Evolutionary conservation across 768 basidiomycete genomes (phyloP).

Genomic region (Russula virescens): DNA sequence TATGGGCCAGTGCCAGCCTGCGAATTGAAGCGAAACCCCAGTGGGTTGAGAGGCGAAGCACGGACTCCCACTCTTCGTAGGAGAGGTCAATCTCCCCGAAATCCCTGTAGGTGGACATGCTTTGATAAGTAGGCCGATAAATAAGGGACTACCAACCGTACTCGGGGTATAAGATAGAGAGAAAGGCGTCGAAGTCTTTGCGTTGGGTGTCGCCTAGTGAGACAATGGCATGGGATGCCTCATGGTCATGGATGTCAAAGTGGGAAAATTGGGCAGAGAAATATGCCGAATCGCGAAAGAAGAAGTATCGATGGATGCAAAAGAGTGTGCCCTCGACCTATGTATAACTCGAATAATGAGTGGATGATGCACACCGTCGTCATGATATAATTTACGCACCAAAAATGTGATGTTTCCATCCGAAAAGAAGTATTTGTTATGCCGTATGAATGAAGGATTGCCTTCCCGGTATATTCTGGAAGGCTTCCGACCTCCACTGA

Average conservation of each 20-base stretch:
- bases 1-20: background rate
- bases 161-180: constrained; percentile 15
- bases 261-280: constrained; percentile 10
- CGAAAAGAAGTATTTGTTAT: constrained; percentile 14
- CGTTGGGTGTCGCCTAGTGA: constrained; percentile 6
- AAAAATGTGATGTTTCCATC: constrained; percentile 21
- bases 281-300: constrained; percentile 14
- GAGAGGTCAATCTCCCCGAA: constrained; percentile 5
- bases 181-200: constrained; percentile 17
- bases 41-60: constrained; percentile 27
- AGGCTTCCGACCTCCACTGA: background rate
- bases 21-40: constrained; percentile 31
- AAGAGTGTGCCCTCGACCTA: constrained; percentile 14
- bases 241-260: constrained; percentile 4
- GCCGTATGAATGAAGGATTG: constrained; percentile 2
- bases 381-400: background rate
- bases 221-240: constrained; percentile 1
- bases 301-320: constrained; percentile 17
- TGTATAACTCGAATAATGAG: background rate
- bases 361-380: background rate
- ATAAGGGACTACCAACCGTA: background rate
- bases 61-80: constrained; percentile 28
- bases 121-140: background rate
- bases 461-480: background rate
- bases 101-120: background rate